Evolutionary conservation across 208 protist genomes (phyloP).

Genomic region (Trypanosoma mega): DNA sequence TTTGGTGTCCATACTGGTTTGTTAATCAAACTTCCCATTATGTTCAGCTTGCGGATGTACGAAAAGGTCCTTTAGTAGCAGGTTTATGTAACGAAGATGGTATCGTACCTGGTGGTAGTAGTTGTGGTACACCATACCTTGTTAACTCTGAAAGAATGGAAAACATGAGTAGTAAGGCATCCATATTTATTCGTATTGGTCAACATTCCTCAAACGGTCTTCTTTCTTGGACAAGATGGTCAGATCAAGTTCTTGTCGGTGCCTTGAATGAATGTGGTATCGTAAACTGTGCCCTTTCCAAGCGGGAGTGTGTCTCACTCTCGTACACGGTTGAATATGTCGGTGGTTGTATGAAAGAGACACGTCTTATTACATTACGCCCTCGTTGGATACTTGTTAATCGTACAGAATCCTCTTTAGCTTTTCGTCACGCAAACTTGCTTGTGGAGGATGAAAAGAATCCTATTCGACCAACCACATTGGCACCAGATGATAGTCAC

Average conservation of each 20-base stretch:
- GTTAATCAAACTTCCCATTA: conserved; percentile 50
- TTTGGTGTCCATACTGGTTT: conserved; percentile 67
- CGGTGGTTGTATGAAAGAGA: conserved; percentile 29
- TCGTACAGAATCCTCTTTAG: conserved; percentile 12
- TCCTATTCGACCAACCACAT: background rate
- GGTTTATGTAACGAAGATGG: conserved; percentile 17
- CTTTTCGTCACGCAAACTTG: conserved; percentile 16
- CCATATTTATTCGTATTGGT: conserved; percentile 34
- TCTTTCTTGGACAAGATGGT: conserved; percentile 55
- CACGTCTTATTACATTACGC: conserved; percentile 51
- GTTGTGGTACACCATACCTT: conserved; percentile 25
- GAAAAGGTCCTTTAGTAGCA: conserved; percentile 22
- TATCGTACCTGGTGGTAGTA: background rate
- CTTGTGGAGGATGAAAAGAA: background rate
- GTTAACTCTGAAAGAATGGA: conserved; percentile 43
- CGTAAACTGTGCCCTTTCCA: conserved; percentile 22
- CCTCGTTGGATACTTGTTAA: conserved; percentile 78
- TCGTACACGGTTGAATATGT: conserved; percentile 64
- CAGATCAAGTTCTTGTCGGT: conserved; percentile 21
- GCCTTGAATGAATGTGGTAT: conserved; percentile 25
- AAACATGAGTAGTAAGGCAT: conserved; percentile 30
- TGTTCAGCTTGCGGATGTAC: conserved; percentile 43
- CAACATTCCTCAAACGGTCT: conserved; percentile 2
- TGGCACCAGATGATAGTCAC: conserved; percentile 14
- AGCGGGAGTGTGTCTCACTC: conserved; percentile 29